Evolutionary conservation across 768 basidiomycete species (phyloP), one percentile per base, ranked within the genome.

Genomic region (Auricularia sp.): DNA sequence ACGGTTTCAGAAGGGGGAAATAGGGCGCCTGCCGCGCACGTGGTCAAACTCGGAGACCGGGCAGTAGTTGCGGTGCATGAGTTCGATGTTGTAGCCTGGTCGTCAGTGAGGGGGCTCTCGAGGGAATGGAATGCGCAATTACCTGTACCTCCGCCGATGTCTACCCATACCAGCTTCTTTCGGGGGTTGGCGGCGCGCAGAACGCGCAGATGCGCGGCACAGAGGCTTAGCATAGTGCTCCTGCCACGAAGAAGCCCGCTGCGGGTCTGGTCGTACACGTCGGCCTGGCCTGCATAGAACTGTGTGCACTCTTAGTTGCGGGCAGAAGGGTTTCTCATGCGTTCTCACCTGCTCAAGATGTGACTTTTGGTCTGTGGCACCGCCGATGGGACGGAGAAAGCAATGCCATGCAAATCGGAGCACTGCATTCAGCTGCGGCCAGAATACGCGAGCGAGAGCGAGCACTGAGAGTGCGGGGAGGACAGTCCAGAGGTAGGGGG

Each of bases 141-240:
- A 81, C 83, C 83, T 13, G 89, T 90, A 34, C 88, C 89, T 37
- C 89, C 89, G 16, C 89, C 88, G 64, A 91, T 84, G 71, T 91
- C 89, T 18, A 91, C 80, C 89, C 89, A 91, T 14, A 91, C 79
- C 18, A 88, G 80, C 14, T 78, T 78, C 70, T 81, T 80, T 0
- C 75, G 72, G 0, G 80, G 77, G 5, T 77, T 68, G 33, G 70
- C 70, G 42, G 71, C 73, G 3, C 77, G 77, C 58, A 87, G 77
- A 2, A 79, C 74, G 37, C 77, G 77, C 7, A 90, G 75, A 68
- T 90, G 88, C 39, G 81, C 80, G 0, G 86, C 85, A 3, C 82
- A 81, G n/a, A 90, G 77, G 63, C 78, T 80, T 13, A 89, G 78
- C 86, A 91, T 87, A 16, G 88, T 89, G 69, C 85, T 81, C 24